Evolutionary conservation across 768 basidiomycete species (phyloP), one percentile per base, ranked within the genome.

Genomic region (Pisolithus marmoratus): DNA sequence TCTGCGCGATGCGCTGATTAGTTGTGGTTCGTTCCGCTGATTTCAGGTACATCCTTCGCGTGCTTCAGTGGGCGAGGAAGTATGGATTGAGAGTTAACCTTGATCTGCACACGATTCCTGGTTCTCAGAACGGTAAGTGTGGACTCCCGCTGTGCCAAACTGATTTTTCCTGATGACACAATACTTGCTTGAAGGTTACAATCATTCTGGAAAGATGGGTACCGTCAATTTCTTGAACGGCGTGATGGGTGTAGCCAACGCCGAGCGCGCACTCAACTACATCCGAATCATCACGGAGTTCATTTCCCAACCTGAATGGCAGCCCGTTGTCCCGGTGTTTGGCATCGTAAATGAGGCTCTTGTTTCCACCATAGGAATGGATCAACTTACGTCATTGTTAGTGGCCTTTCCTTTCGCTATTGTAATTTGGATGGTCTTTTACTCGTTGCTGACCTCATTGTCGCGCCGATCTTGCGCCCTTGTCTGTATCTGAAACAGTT

Each of bases 231-330:
- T 83, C 55, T 55, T 87, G 56, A 67, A 73, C 50, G 84, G 85
- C 17, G 81, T 83, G 49, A 93, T 93, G 90, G 91, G 91, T 15
- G 59, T 91, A 45, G 89, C 90, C 42, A 94, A 94, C 61, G 92
- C 87, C 9, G 78, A 93, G 66, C 77, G 91, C 22, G 78, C 85
- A 15, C 72, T 93, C 36, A 79, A 87, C 64, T 84, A 87, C 59
- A 82, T 94, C 54, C 79, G 91, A 23, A 75, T 84, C 34, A 68
- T 89, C 56, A 77, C 81, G 44, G 85, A 89, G 70, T 95, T 94
- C 72, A 84, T 94, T 64, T 79, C 81, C 3, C 87, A 91, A 65
- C 80, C 84, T 58, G 74, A 81, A 59, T 90, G 86, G 73, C 72
- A 70, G 51, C 71, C 84, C 50, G 78, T 90, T 9, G 70, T 85